Base-by-base conservation (phyloP, 257 asterid genomes). In the Ballota nigra region DNA sequence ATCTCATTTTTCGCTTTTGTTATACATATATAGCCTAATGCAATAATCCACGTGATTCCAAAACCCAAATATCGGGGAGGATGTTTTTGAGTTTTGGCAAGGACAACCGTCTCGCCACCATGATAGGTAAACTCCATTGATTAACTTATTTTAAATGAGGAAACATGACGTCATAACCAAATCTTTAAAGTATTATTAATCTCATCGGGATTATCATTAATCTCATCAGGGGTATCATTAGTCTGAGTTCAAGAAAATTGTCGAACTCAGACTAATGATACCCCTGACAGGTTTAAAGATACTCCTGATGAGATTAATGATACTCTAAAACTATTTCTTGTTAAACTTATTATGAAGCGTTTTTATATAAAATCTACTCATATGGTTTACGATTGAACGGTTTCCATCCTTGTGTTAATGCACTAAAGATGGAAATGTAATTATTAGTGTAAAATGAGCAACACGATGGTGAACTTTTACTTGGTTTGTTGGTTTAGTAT, bases 81-180 rank as follows among this genome's bases (percentile, higher is more conserved):
- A 75, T 90, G 82, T 81, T 67, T 90, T 88, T 55, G 97, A 90
- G 86, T 90, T 88, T 78, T 90, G 97, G 97, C 97, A 88, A 80
- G 97, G 97, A 69, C 96, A 88, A 24, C 86, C 89, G 56, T 90
- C 97, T 68, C 97, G 92, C 59, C 82, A 82, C 76, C 87, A 82
- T 59, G 89, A 86, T 63, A 80, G 91, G 91, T 86, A 70, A 71
- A n/a, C n/a, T n/a, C n/a, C 61, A 18, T 73, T 18, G 23, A 31
- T 51, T 0, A n/a, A 13, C 23, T 38, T 43, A 16, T 59, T 43
- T 22, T 9, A 19, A 19, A 26, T 16, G 18, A 0, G 26, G 19
- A 49, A 26, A 47, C 51, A 34, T 19, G 58, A 24, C 16, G 4
- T n/a, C n/a, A n/a, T n/a, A 23, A 41, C 29, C 20, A 8, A n/a